Base-by-base conservation (phyloP, 2,329 filamentous ascomycete genomes). In the Venturiaceae sp. region DNA sequence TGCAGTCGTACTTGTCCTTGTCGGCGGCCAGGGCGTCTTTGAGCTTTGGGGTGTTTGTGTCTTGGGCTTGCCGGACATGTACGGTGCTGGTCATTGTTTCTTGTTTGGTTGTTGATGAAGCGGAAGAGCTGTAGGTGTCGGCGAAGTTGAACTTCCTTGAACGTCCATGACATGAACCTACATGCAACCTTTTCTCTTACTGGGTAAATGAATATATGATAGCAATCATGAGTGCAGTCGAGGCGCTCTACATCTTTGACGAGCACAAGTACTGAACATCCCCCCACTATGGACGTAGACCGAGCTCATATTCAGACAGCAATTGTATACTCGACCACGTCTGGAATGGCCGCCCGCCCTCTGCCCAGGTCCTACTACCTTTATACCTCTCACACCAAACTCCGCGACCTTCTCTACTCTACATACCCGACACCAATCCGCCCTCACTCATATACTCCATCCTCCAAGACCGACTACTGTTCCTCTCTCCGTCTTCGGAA, bases 171-270 rank as follows among this genome's bases (percentile, higher is more conserved):
- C 36, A 46, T 55, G 39, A 28, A 14, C 13, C 11, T 14, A 55
- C n/a, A n/a, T n/a, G n/a, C n/a, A n/a, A n/a, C n/a, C n/a, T n/a
- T n/a, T 26, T 41, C 13, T 16, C 11, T 30, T 14, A 28, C 13
- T 36, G 21, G 11, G 30, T 33, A 54, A 9, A 54, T 54, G 14
- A 33, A 34, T 21, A 19, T 2, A 4, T 19, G 6, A 36, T 5
- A 53, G 32, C 32, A 26, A 73, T 56, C 59, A 80, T 80, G 77
- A 75, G 90, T 76, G 84, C 88, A 70, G 88, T 99, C 69, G 92
- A 97, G 79, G 94, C 92, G 71, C 80, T 99, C 68, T 92, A 97
- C 78, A 91, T 99, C 71, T 96, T 88, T 74, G 92, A 97, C 82
- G 92, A 96, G 78, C 85, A 92, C 75, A 90, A 92, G 92, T 95